Conservation (phyloP, 495 filamentous ascomycete genomes). For the Annulohypoxylon stygium region DNA sequence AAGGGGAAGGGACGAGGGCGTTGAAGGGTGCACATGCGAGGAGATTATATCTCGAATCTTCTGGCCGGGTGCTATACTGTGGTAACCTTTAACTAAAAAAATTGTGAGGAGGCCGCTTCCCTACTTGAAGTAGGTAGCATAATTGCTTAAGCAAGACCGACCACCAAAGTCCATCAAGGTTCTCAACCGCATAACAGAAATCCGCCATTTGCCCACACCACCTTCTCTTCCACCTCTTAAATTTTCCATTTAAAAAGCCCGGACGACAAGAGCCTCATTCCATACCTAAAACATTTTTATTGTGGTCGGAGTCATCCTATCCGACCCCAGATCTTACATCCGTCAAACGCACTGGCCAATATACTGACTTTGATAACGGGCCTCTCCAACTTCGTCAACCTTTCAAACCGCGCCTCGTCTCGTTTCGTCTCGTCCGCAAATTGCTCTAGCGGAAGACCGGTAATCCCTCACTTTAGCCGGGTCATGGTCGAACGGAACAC, state of each 20-base stretch:
- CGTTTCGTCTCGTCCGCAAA: not conserved
- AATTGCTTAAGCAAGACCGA: not conserved
- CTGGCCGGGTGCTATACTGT: not conserved
- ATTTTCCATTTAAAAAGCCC: constrained; percentile 9
- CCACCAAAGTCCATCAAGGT: constrained; percentile 43
- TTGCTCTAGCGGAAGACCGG: not conserved
- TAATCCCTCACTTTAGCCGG: constrained; percentile 8
- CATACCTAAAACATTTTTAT: constrained; percentile 15
- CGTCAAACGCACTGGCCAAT: constrained; percentile 20
- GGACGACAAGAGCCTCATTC: constrained; percentile 36
- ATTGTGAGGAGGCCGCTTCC: constrained; percentile 5
- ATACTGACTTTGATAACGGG: constrained; percentile 14
- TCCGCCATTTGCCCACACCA: constrained; percentile 38
- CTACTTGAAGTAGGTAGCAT: constrained; percentile 4
- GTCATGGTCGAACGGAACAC: constrained; percentile 29
- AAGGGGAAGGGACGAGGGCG: constrained; percentile 18
- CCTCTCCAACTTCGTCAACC: constrained; percentile 3
- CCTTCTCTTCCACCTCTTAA: constrained; percentile 9
- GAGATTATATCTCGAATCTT: constrained; percentile 14
- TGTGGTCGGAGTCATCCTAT: constrained; percentile 22
- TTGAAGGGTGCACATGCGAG: not conserved
- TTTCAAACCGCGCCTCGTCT: constrained; percentile 6
- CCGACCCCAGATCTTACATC: constrained; percentile 13
- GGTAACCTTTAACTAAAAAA: constrained; percentile 5
- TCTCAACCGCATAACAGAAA: constrained; percentile 36